Conservation (phyloP, 441 rosid genomes). For the Hura crepitans region DNA sequence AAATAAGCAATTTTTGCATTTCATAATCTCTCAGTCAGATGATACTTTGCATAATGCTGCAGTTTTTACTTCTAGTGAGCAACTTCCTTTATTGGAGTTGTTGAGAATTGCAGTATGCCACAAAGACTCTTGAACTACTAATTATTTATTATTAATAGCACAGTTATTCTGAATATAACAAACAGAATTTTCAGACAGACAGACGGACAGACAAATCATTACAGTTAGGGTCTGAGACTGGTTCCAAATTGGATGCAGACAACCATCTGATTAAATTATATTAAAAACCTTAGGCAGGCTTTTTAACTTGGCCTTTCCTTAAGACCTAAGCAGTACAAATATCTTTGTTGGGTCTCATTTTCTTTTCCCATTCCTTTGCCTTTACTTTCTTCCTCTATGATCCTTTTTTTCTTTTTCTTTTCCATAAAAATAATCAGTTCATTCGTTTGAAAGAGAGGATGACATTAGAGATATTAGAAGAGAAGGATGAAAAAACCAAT, state of each 20-base stretch:
- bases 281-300: slow-evolving; percentile 11
- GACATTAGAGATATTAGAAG: slow-evolving; percentile 39
- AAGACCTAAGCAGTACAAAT: background rate
- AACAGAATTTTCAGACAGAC: too few species aligned
- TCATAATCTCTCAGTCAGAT: too few species aligned
- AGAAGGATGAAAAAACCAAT: slow-evolving; percentile 13
- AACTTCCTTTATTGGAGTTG: background rate
- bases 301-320: background rate
- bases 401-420: background rate
- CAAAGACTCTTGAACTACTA: background rate
- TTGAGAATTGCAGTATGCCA: too few species aligned
- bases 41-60: too few species aligned
- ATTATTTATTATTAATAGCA: background rate
- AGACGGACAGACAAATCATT: too few species aligned
- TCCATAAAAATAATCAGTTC: background rate
- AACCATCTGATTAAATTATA: background rate
- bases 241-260: background rate
- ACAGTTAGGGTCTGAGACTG: background rate
- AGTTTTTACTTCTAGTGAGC: too few species aligned
- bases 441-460: background rate
- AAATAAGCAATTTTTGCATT: too few species aligned
- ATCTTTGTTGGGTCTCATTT: background rate
- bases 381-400: too few species aligned
- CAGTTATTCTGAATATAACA: background rate
- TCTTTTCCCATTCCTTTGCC: too few species aligned